phyloP scores from a whole-genome alignment of 371 early-diverging fungal species.

The Mucor racemosus region DNA sequence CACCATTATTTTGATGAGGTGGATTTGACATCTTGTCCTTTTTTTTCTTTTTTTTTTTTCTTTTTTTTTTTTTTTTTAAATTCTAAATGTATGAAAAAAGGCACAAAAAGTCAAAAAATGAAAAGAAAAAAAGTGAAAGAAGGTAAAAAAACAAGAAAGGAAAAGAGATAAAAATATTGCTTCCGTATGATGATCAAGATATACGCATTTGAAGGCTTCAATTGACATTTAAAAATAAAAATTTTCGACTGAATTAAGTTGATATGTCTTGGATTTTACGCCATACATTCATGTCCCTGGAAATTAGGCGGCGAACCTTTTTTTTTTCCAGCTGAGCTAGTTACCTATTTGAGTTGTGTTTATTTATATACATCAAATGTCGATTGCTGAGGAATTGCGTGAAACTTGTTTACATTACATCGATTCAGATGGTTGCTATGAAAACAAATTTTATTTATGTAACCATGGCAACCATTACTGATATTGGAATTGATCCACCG shows the following conservation, averaged over 20 bases:
- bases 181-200: slow-evolving; percentile 1
- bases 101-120: background rate
- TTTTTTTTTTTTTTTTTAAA: background rate
- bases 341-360: slow-evolving; percentile 1
- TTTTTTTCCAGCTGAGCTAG: background rate
- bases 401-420: background rate
- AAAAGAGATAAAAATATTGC: background rate
- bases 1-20: background rate
- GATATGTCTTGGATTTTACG: slow-evolving; percentile 3
- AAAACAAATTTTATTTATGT: background rate
- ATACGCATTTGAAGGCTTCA: slow-evolving; percentile 8
- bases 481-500: background rate
- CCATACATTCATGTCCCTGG: background rate
- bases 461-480: background rate
- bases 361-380: slow-evolving; percentile 5
- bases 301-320: slow-evolving; percentile 8
- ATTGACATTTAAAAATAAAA: slow-evolving; percentile 9
- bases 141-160: background rate
- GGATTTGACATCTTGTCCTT: background rate
- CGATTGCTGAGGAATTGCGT: background rate
- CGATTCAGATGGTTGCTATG: background rate
- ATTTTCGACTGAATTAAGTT: slow-evolving; percentile 1
- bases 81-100: background rate
- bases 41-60: background rate
- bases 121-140: background rate